Conservation (phyloP, 2,329 filamentous ascomycete genomes). For the Cryphonectria nitschkei region DNA sequence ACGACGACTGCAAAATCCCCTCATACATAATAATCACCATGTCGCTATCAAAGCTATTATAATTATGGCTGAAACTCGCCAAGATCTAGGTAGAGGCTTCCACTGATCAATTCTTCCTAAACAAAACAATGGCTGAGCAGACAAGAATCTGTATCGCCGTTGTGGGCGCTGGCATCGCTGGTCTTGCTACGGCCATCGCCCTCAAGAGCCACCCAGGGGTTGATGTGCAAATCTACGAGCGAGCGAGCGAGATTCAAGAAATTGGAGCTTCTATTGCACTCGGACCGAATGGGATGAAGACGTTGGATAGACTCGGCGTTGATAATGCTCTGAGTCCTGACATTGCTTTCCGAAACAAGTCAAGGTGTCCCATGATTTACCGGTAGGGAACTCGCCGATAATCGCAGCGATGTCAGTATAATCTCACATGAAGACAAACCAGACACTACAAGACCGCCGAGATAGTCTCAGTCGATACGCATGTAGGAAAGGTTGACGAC, state of each 20-base stretch:
- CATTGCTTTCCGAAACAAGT: slow-evolving; percentile 46
- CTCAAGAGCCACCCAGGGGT: slow-evolving; percentile 40
- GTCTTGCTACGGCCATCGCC: slow-evolving; percentile 51
- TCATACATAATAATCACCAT: background rate
- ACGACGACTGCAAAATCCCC: background rate
- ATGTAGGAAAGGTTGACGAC: slow-evolving; percentile 42
- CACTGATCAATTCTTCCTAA: no score
- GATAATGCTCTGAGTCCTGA: slow-evolving; percentile 47
- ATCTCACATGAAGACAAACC: slow-evolving; percentile 33
- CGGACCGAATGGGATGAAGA: slow-evolving; percentile 57
- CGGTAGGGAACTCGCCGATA: slow-evolving; percentile 36
- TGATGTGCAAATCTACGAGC: slow-evolving; percentile 54
- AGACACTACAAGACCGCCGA: slow-evolving; percentile 50
- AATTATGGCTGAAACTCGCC: background rate
- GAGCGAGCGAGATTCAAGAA: slow-evolving; percentile 49
- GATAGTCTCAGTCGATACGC: slow-evolving; percentile 47
- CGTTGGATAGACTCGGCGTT: slow-evolving; percentile 54
- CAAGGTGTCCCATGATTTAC: slow-evolving; percentile 50
- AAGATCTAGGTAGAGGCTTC: background rate
- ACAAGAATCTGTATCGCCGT: slow-evolving; percentile 47
- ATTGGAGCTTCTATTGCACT: slow-evolving; percentile 54
- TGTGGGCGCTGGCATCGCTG: slow-evolving; percentile 55
- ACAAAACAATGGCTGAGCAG: background rate
- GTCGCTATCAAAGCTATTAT: background rate
- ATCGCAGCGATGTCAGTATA: background rate